Evolutionary conservation across 441 rosid genomes (phyloP).

Genomic region (Brassica hybrid): DNA sequence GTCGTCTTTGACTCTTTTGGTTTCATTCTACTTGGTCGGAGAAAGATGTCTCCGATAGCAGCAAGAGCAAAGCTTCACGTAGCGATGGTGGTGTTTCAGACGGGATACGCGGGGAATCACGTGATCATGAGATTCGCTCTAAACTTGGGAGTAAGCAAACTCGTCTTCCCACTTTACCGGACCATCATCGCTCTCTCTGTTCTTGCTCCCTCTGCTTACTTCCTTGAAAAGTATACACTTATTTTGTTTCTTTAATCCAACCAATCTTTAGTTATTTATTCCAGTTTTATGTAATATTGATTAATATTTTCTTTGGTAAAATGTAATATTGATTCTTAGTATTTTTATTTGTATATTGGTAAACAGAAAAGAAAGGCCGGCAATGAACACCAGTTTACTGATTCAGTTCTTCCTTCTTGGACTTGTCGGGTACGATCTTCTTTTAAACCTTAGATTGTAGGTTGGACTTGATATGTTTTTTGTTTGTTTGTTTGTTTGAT

Average conservation of each 20-base stretch:
- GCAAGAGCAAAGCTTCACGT: conserved; percentile 71
- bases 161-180: conserved; percentile 86
- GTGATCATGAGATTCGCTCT: conserved; percentile 81
- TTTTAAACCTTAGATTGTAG: neutral
- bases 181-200: conserved; percentile 74
- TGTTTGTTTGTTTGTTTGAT: too few species aligned
- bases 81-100: conserved; percentile 78
- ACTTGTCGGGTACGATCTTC: conserved; percentile 63
- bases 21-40: too few species aligned
- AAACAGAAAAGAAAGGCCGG: conserved; percentile 76
- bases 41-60: conserved; percentile 45
- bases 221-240: conserved; percentile 70
- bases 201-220: conserved; percentile 76
- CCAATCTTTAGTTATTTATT: neutral
- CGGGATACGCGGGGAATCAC: conserved; percentile 85
- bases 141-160: conserved; percentile 90
- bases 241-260: too few species aligned
- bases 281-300: neutral
- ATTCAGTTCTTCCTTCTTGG: conserved; percentile 81
- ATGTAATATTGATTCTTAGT: too few species aligned
- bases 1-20: conserved; percentile 19
- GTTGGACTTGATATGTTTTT: neutral
- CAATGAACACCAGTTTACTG: conserved; percentile 52
- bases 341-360: conserved; percentile 6
- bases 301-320: too few species aligned